These are phyloP conservation scores for Eucalyptus brandiana DNA, from an alignment of 345 rosid genomes.

Conservation along the genomic window DNA sequence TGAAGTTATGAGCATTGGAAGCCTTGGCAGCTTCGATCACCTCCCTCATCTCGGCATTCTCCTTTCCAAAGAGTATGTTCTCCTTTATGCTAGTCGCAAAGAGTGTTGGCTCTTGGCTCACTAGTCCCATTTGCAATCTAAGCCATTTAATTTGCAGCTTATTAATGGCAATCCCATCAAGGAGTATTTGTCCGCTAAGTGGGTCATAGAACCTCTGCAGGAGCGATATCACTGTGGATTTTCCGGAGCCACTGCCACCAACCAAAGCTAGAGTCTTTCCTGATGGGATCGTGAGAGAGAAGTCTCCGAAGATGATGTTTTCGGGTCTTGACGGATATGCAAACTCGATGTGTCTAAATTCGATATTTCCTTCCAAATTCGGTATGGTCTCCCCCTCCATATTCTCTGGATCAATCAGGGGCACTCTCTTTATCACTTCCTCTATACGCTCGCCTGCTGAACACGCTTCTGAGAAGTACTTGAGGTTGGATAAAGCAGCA, in stretches of 20 bases:
- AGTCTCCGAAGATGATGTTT: slow-evolving; percentile 35
- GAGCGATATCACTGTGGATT: slow-evolving; percentile 69
- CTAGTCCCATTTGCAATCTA: slow-evolving; percentile 70
- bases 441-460: slow-evolving; percentile 50
- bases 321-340: slow-evolving; percentile 75
- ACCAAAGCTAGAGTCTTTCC: slow-evolving; percentile 74
- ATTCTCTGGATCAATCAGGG: slow-evolving; percentile 53
- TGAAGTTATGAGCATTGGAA: slow-evolving; percentile 64
- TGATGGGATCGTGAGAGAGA: slow-evolving; percentile 45
- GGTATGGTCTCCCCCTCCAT: slow-evolving; percentile 32
- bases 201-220: slow-evolving; percentile 84
- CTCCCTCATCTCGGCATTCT: slow-evolving; percentile 44
- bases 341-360: slow-evolving; percentile 46
- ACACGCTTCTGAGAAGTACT: slow-evolving; percentile 57
- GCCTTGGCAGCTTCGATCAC: slow-evolving; percentile 57
- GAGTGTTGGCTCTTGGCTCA: slow-evolving; percentile 68
- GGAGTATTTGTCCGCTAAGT: slow-evolving; percentile 44
- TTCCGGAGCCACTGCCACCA: slow-evolving; percentile 89
- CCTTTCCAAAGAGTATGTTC: slow-evolving; percentile 66
- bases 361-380: slow-evolving; percentile 44
- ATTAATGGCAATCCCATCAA: slow-evolving; percentile 49
- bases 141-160: slow-evolving; percentile 74
- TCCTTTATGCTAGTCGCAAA: slow-evolving; percentile 65
- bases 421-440: slow-evolving; percentile 59
- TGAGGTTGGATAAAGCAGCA: slow-evolving; percentile 50